Conservation (phyloP, 495 filamentous ascomycete genomes). For the Aspergillus leporis region DNA sequence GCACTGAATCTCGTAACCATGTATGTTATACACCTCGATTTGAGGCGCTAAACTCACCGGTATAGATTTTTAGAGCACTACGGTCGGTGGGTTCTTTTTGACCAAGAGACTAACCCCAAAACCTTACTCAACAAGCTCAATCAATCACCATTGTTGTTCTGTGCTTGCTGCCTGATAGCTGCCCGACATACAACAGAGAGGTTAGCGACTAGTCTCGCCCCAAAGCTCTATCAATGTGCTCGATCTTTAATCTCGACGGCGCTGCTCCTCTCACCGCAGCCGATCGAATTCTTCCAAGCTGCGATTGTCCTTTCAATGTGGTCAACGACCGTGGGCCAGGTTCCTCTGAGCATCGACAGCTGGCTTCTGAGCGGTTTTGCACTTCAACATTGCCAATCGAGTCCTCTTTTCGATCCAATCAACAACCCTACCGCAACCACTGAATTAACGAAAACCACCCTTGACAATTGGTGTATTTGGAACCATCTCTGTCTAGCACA, state of each 20-base stretch:
- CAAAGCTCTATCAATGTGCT: constrained; percentile 40
- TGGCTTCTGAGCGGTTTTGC: constrained; percentile 50
- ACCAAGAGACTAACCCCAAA: constrained; percentile 24
- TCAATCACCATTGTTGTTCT: constrained; percentile 40
- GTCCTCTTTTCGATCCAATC: constrained; percentile 33
- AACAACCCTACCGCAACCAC: constrained; percentile 17
- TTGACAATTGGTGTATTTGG: constrained; percentile 42
- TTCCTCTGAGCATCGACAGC: constrained; percentile 48
- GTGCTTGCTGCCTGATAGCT: constrained; percentile 45
- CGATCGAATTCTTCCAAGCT: constrained; percentile 48
- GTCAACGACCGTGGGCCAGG: constrained; percentile 50
- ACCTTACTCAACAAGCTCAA: constrained; percentile 30
- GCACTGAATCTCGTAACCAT: constrained; percentile 26
- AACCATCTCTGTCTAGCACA: constrained; percentile 49
- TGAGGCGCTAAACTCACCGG: not conserved
- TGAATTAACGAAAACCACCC: constrained; percentile 14
- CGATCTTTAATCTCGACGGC: constrained; percentile 33
- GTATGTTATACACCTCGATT: constrained; percentile 13
- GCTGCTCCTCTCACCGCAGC: constrained; percentile 38
- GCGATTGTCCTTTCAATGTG: constrained; percentile 44
- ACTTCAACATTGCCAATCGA: constrained; percentile 42
- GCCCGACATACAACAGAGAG: constrained; percentile 45
- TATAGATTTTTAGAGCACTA: constrained; percentile 32
- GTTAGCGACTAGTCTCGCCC: constrained; percentile 36
- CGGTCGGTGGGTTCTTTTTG: constrained; percentile 45